phyloP scores from a whole-genome alignment of 2,329 filamentous ascomycete genomes.

The Nigrospora oryzae region DNA sequence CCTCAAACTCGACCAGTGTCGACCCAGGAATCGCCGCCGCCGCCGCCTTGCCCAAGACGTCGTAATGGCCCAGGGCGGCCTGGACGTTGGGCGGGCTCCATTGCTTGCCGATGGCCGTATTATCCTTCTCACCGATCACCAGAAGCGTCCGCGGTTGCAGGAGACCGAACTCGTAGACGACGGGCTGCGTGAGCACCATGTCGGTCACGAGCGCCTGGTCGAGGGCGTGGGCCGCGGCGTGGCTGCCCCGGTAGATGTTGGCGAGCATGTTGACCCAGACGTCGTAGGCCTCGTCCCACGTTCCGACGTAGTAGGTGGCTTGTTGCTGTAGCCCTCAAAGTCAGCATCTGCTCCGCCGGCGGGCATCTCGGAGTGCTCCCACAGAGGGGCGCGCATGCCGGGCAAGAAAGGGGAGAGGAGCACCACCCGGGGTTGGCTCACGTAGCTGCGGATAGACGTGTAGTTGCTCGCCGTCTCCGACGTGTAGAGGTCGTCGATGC shows the following conservation, averaged over 20 bases:
- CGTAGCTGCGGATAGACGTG: slow-evolving; percentile 32
- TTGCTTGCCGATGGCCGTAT: slow-evolving; percentile 44
- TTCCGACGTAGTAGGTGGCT: slow-evolving; percentile 36
- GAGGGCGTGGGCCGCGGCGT: slow-evolving; percentile 31
- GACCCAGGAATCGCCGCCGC: slow-evolving; percentile 32
- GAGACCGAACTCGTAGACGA: slow-evolving; percentile 39
- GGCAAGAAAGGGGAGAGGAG: too few species aligned
- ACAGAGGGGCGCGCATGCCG: too few species aligned
- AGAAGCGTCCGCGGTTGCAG: slow-evolving; percentile 37
- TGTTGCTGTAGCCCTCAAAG: slow-evolving; percentile 20
- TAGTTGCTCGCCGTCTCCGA: slow-evolving; percentile 32
- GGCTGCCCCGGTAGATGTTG: slow-evolving; percentile 37
- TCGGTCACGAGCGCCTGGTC: slow-evolving; percentile 44
- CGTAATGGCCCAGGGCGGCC: slow-evolving; percentile 37
- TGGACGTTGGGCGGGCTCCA: slow-evolving; percentile 38
- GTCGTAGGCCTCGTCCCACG: slow-evolving; percentile 41
- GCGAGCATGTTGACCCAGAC: slow-evolving; percentile 47
- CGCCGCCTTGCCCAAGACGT: slow-evolving; percentile 36
- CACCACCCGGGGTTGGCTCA: too few species aligned
- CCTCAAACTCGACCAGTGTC: slow-evolving; percentile 35
- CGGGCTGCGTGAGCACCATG: slow-evolving; percentile 43
- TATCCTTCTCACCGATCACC: slow-evolving; percentile 42
- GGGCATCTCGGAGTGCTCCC: too few species aligned
- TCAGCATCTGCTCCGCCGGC: too few species aligned
- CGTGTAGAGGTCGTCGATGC: slow-evolving; percentile 28